A percentile compares a stretch with the other conserved stretches of the same genome.
phyloP scores from a whole-genome alignment of 2,329 filamentous ascomycete species.

The Periconia macrospinosa region DNA sequence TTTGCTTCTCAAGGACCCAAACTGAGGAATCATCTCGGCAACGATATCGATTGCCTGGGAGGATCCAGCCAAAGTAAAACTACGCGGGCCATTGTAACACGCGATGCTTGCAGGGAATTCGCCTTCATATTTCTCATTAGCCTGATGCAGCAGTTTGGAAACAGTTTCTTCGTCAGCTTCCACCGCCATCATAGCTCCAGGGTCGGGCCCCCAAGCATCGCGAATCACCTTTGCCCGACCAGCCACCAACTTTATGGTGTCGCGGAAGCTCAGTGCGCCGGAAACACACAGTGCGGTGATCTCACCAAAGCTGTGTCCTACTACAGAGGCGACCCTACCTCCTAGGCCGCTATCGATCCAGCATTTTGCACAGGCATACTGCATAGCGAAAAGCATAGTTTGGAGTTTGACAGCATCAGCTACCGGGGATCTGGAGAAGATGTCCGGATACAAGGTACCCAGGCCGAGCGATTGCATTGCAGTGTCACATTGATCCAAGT shows the following conservation, averaged over 20 bases:
- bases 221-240: constrained; percentile 37
- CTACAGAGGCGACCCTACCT: constrained; percentile 10
- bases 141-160: no score
- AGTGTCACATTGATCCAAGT: no score
- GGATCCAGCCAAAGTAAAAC: no score
- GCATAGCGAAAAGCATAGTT: constrained; percentile 32
- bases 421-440: constrained; percentile 11
- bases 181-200: no score
- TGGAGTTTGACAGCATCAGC: constrained; percentile 26
- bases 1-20: no score
- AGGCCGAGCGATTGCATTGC: constrained; percentile 1
- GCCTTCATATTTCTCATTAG: no score
- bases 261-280: constrained; percentile 32
- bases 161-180: no score
- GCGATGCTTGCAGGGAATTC: no score
- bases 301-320: constrained; percentile 47
- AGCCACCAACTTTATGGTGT: constrained; percentile 29
- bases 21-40: no score
- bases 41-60: no score
- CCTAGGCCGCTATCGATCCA: constrained; percentile 27
- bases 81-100: no score
- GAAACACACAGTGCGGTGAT: constrained; percentile 42
- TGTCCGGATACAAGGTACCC: constrained; percentile 13
- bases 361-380: constrained; percentile 31
- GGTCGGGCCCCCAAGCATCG: no score